phyloP scores from a whole-genome alignment of 2,329 filamentous ascomycete genomes.

The Colletotrichum trifolii region DNA sequence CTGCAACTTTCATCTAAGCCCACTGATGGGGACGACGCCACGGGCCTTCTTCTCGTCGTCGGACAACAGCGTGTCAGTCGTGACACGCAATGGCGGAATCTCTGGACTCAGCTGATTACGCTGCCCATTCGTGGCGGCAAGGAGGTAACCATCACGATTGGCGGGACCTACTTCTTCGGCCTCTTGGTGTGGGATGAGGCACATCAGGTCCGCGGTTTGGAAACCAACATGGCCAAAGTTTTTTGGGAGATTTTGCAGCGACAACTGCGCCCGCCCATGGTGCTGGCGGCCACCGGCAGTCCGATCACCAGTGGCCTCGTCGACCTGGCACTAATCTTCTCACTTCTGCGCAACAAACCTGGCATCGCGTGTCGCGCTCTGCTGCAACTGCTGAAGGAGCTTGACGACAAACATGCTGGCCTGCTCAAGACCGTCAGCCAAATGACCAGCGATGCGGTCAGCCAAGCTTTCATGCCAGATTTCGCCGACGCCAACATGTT shows the following conservation, averaged over 20 bases:
- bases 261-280: not conserved
- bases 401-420: not conserved
- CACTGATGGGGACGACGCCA: not conserved
- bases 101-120: no score
- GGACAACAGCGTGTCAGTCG: not conserved
- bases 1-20: not conserved
- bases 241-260: not conserved
- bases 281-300: not conserved
- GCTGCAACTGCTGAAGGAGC: not conserved
- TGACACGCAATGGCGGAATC: not conserved
- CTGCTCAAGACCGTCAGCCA: not conserved
- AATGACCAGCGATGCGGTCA: not conserved
- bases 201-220: not conserved
- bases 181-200: no score
- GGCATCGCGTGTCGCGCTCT: no score
- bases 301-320: not conserved
- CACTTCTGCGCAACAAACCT: not conserved
- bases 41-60: not conserved
- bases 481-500: not conserved
- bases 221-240: slow-evolving; percentile 1
- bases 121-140: no score
- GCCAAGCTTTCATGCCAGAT: not conserved
- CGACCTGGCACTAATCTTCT: not conserved
- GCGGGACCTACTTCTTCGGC: no score
- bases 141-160: no score